Percentiles rank a stretch among this genome's conserved stretches.
phyloP scores from a whole-genome alignment of 495 filamentous ascomycete species.

The Podospora pseudoanserina region DNA sequence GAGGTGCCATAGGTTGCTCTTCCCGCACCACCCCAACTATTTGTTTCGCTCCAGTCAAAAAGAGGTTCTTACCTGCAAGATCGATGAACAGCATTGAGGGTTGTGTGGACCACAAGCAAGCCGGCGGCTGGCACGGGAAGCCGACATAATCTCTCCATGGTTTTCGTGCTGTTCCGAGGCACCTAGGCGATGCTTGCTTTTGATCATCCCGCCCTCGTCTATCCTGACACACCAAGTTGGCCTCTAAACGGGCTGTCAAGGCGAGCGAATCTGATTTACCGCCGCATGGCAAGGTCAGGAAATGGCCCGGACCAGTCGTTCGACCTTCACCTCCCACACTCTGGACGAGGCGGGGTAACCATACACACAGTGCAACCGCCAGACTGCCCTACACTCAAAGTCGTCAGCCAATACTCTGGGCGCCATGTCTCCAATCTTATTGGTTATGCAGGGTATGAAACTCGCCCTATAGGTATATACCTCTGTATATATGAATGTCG shows the following conservation, averaged over 20 bases:
- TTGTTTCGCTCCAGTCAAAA: not conserved
- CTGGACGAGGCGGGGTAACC: not conserved
- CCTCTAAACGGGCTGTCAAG: constrained; percentile 6
- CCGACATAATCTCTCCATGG: not conserved
- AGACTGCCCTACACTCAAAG: not conserved
- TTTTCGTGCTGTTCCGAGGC: constrained; percentile 7
- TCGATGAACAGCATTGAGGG: not conserved
- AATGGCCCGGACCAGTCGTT: constrained; percentile 12
- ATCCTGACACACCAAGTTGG: constrained; percentile 14
- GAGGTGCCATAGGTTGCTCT: not conserved
- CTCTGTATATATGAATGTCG: not conserved
- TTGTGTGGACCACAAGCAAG: not conserved
- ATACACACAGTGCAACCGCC: not conserved
- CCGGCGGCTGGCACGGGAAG: not conserved
- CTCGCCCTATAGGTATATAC: not conserved
- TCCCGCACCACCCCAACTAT: not conserved
- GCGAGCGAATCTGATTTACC: constrained; percentile 11
- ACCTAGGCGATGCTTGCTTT: not conserved
- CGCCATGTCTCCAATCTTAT: not conserved
- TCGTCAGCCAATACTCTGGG: not conserved
- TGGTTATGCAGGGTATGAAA: not conserved
- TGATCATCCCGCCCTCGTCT: not conserved
- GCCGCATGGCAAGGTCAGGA: constrained; percentile 8
- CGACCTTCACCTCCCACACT: not conserved
- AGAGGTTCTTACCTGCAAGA: constrained; percentile 2